Conservation (phyloP, 495 filamentous ascomycete genomes). For the Pyrenopolyporus hunteri region DNA sequence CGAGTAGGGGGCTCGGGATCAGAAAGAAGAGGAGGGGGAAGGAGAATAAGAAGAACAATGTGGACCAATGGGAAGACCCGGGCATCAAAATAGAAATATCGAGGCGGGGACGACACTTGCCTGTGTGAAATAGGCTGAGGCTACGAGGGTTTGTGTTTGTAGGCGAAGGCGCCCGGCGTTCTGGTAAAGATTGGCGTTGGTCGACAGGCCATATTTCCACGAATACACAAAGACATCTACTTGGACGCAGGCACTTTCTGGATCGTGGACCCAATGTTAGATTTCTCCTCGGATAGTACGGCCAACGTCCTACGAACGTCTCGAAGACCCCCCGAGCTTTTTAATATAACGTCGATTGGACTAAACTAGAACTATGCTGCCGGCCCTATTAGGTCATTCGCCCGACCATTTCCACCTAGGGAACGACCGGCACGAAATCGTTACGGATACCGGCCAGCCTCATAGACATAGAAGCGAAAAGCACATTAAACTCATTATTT, state of each 20-base stretch:
- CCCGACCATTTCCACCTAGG: background rate
- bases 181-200: conserved; percentile 6
- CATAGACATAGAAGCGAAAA: too few species aligned
- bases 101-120: background rate
- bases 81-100: background rate
- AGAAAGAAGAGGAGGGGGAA: background rate
- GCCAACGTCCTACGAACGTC: background rate
- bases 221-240: background rate
- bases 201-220: background rate
- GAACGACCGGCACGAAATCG: background rate
- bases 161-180: conserved; percentile 32
- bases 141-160: conserved; percentile 3
- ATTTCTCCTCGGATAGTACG: background rate
- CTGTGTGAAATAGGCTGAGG: background rate
- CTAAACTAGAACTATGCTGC: background rate
- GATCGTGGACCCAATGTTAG: background rate
- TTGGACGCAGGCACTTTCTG: background rate
- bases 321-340: background rate
- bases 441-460: too few species aligned
- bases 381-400: background rate
- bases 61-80: background rate
- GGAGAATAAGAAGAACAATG: background rate
- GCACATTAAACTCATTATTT: too few species aligned
- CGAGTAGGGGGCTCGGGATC: conserved; percentile 62
- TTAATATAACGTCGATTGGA: conserved; percentile 1